Evolutionary conservation across 2,329 filamentous ascomycete genomes (phyloP).

Genomic region (Penicillium griseofulvum): DNA sequence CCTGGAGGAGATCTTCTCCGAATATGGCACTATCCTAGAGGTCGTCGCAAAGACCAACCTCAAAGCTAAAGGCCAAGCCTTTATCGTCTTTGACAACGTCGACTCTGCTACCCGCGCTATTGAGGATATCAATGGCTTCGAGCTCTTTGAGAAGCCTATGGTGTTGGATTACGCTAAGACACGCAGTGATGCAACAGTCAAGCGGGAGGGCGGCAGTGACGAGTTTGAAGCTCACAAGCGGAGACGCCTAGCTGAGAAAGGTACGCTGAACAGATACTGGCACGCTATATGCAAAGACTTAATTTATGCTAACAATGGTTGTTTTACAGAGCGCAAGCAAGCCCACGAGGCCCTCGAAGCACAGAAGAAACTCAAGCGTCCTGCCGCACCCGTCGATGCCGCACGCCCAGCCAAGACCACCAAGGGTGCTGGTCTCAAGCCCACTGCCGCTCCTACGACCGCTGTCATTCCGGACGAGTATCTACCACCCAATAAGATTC

Average conservation of each 20-base stretch:
- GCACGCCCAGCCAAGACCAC: conserved; percentile 67
- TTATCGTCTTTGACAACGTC: conserved; percentile 82
- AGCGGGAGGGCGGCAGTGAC: conserved; percentile 68
- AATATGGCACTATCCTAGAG: conserved; percentile 83
- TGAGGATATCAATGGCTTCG: conserved; percentile 87
- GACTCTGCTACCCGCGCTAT: conserved; percentile 78
- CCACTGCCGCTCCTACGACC: conserved; percentile 64
- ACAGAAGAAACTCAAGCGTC: conserved; percentile 72
- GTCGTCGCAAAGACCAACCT: conserved; percentile 86
- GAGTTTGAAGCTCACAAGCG: conserved; percentile 86
- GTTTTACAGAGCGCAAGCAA: conserved; percentile 66
- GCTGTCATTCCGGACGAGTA: conserved; percentile 94
- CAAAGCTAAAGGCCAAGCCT: conserved; percentile 91
- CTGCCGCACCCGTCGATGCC: conserved; percentile 47
- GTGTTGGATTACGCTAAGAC: conserved; percentile 76
- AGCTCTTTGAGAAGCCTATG: conserved; percentile 90
- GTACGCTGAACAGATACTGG: conserved; percentile 46
- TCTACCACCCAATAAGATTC: conserved; percentile 92
- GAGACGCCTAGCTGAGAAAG: conserved; percentile 81
- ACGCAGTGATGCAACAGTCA: conserved; percentile 82
- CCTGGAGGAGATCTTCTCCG: conserved; percentile 74
- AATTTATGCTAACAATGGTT: conserved; percentile 4
- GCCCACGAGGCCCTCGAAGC: conserved; percentile 76
- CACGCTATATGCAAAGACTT: neutral
- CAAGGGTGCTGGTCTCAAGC: conserved; percentile 73